Evolutionary conservation across 768 basidiomycete species (phyloP), one percentile per base, ranked within the genome.

Genomic region (Clavulina sp.): DNA sequence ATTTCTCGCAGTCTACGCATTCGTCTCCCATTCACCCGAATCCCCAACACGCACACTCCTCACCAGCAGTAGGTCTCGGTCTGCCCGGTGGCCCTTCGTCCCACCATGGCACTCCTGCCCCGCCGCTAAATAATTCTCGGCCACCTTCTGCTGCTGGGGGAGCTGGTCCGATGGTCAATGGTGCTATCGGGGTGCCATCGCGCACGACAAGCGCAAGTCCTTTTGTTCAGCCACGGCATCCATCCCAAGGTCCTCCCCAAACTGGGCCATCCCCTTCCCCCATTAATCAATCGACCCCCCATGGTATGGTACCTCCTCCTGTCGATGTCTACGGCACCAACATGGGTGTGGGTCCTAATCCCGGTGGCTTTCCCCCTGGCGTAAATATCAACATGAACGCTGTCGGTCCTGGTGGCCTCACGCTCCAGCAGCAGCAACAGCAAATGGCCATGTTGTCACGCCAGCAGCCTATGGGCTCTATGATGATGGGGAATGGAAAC

Each of bases 141-240:
- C 36, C 44, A 47, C 16, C 16, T 47, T 28, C 44, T 16, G n/a
- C 16, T 47, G 13, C 44, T 16, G n/a, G 13, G 16, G 18, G n/a
- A 24, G 13, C 44, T 28, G 26, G n/a, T 47, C 16, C 44, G 16
- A 21, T 28, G 13, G n/a, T 28, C 13, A n/a, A 54, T 36, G 28
- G 19, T 18, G 33, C 50, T 34, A 49, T 54, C 13, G n/a, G n/a
- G n/a, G n/a, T n/a, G n/a, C n/a, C n/a, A n/a, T n/a, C n/a, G n/a
- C n/a, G n/a, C n/a, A n/a, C n/a, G n/a, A n/a, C n/a, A n/a, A n/a
- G n/a, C n/a, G n/a, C n/a, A n/a, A n/a, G n/a, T n/a, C n/a, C n/a
- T n/a, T n/a, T n/a, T n/a, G n/a, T n/a, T n/a, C 52, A 46, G 9
- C 52, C 52, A n/a, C 49, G 47, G 16, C 52, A 46, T 7, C 52